Percentiles rank a stretch among this genome's conserved stretches.
Evolutionary conservation across 257 asterid genomes (phyloP).

Genomic region (Jacaranda copaia): DNA sequence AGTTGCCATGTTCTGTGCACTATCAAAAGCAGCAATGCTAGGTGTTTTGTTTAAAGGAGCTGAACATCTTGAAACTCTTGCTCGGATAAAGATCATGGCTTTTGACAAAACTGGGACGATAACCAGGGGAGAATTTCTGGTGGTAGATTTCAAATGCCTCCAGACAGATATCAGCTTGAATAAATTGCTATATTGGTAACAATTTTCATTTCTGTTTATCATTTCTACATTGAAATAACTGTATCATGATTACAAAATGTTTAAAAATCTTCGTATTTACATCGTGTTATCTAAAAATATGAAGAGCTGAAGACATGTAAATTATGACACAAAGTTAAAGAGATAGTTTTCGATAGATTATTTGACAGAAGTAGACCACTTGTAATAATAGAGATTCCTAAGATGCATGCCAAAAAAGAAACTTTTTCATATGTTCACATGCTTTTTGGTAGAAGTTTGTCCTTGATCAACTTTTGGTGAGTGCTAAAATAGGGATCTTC

Average conservation of each 20-base stretch:
- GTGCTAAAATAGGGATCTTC: no score
- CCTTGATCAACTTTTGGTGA: no score
- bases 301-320: background rate
- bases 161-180: constrained; percentile 48
- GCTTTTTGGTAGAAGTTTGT: no score
- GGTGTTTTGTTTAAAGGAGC: constrained; percentile 91
- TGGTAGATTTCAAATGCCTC: constrained; percentile 66
- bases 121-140: constrained; percentile 81
- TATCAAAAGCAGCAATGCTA: constrained; percentile 76
- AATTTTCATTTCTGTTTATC: background rate
- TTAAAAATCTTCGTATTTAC: background rate
- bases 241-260: background rate
- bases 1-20: constrained; percentile 87
- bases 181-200: constrained; percentile 69
- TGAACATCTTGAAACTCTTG: constrained; percentile 76
- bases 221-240: background rate
- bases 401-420: background rate
- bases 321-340: background rate
- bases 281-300: background rate
- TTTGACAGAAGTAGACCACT: background rate
- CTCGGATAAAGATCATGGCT: constrained; percentile 73
- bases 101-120: constrained; percentile 96
- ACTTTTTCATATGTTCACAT: no score
- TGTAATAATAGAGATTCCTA: background rate
- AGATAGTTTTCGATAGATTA: background rate